Percentiles rank a stretch among this genome's conserved stretches.
Evolutionary conservation across 1,284 basidiomycete species (phyloP).

Genomic region (Grifola frondosa): DNA sequence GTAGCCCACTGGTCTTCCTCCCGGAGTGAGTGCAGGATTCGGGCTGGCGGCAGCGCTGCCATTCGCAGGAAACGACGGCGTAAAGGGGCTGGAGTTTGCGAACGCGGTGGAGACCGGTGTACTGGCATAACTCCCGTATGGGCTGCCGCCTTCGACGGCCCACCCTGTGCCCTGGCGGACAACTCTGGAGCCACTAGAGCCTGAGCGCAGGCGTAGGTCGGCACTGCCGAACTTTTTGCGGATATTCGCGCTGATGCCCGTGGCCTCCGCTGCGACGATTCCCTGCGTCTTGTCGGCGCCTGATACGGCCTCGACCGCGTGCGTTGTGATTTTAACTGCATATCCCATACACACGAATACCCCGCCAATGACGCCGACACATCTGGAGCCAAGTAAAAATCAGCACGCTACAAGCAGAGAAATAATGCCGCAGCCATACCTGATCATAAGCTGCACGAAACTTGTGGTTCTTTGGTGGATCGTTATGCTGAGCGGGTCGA

Average conservation of each 20-base stretch:
- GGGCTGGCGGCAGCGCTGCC: slow-evolving; percentile 18
- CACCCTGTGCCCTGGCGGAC: slow-evolving; percentile 44
- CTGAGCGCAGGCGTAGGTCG: slow-evolving; percentile 43
- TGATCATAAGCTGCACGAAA: slow-evolving; percentile 80
- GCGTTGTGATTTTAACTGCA: slow-evolving; percentile 66
- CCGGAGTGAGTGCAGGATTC: slow-evolving; percentile 30
- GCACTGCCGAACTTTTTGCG: slow-evolving; percentile 48
- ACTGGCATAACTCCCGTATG: slow-evolving; percentile 38
- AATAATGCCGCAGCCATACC: slow-evolving; percentile 43
- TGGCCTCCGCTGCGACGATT: slow-evolving; percentile 63
- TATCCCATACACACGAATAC: slow-evolving; percentile 81
- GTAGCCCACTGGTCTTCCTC: slow-evolving; percentile 24
- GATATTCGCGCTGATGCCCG: slow-evolving; percentile 44
- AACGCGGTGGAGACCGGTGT: slow-evolving; percentile 39
- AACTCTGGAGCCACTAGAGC: slow-evolving; percentile 22
- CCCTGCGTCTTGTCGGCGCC: slow-evolving; percentile 58
- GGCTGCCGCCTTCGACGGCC: slow-evolving; percentile 43
- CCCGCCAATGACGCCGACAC: slow-evolving; percentile 78
- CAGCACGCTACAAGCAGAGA: neutral
- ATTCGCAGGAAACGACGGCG: slow-evolving; percentile 11
- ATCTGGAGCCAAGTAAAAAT: slow-evolving; percentile 35
- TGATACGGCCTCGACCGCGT: slow-evolving; percentile 65
- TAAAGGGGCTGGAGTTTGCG: slow-evolving; percentile 26
- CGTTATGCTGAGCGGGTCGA: slow-evolving; percentile 86
- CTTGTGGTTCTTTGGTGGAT: slow-evolving; percentile 86